Conservation (phyloP, 208 protist species). For the Acanthamoeba healyi region DNA sequence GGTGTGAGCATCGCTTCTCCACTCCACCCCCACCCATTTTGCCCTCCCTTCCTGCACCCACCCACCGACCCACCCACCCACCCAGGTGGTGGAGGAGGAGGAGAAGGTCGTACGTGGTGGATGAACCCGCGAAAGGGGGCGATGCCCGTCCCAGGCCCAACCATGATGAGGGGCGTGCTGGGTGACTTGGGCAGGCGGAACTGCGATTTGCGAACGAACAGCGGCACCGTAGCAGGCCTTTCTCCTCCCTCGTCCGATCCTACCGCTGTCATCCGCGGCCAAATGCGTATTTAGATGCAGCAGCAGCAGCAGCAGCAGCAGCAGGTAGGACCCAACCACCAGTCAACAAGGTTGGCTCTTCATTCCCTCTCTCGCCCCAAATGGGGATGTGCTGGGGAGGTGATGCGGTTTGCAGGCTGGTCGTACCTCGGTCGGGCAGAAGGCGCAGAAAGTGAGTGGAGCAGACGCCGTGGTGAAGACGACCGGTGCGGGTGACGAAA, state of each 20-base stretch:
- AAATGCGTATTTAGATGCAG: no score
- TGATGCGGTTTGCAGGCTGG: no score
- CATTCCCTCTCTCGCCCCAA: background rate
- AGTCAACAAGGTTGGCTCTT: no score
- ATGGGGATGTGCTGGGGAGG: background rate
- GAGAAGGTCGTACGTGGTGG: constrained; percentile 73
- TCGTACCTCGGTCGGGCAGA: constrained; percentile 69
- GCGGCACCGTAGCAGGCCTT: background rate
- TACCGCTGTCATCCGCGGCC: no score
- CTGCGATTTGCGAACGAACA: constrained; percentile 67
- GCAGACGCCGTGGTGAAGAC: constrained; percentile 80
- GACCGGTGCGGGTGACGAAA: constrained; percentile 74
- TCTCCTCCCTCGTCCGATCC: constrained; percentile 35
- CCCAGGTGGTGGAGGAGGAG: background rate
- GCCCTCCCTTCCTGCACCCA: no score
- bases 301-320: no score
- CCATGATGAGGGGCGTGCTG: constrained; percentile 83
- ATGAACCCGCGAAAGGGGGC: constrained; percentile 86
- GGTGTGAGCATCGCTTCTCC: no score
- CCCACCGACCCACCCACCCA: no score
- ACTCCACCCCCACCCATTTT: no score
- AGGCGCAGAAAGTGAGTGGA: constrained; percentile 76
- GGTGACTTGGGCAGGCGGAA: constrained; percentile 71
- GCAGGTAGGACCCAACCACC: no score
- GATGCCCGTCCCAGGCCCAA: constrained; percentile 85